Conservation (phyloP, 2,329 filamentous ascomycete species). For the Aspergillus pseudoviridinutans region DNA sequence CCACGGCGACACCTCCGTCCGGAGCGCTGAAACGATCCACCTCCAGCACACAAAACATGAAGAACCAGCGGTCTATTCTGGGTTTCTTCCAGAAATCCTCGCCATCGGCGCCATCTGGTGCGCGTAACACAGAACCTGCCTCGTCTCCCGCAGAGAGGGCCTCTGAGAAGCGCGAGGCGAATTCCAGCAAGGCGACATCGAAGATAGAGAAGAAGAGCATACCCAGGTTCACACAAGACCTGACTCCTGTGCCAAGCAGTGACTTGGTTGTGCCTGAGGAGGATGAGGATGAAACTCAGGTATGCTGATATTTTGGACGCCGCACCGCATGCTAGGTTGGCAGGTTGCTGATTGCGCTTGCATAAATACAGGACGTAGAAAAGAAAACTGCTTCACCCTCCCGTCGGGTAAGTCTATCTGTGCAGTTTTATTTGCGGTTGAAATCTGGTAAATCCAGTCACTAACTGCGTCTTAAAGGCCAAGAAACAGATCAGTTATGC, state of each 20-base stretch:
- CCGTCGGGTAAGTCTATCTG: slow-evolving; percentile 61
- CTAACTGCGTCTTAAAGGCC: slow-evolving; percentile 35
- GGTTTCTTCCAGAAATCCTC: slow-evolving; percentile 70
- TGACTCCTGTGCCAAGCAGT: slow-evolving; percentile 78
- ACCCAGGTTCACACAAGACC: slow-evolving; percentile 43
- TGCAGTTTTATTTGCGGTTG: neutral
- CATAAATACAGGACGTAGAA: slow-evolving; percentile 37
- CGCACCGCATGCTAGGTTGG: slow-evolving; percentile 41
- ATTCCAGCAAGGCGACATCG: slow-evolving; percentile 32
- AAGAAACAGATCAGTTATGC: slow-evolving; percentile 69
- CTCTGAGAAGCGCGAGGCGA: slow-evolving; percentile 25
- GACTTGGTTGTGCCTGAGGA: slow-evolving; percentile 68
- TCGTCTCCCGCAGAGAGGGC: slow-evolving; percentile 36
- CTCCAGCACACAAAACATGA: slow-evolving; percentile 44
- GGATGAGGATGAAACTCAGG: slow-evolving; percentile 48
- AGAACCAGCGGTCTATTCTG: slow-evolving; percentile 68
- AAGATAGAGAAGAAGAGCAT: slow-evolving; percentile 44
- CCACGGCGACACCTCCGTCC: slow-evolving; percentile 34
- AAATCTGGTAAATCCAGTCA: slow-evolving; percentile 5
- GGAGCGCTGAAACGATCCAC: slow-evolving; percentile 38
- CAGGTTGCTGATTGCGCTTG: slow-evolving; percentile 8
- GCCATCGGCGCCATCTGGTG: slow-evolving; percentile 40
- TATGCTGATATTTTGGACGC: slow-evolving; percentile 39
- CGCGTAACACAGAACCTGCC: slow-evolving; percentile 28
- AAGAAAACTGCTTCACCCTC: slow-evolving; percentile 65